These are phyloP conservation scores for Eucalyptus tenuipes DNA, from an alignment of 345 rosid species.

Conservation along the genomic window DNA sequence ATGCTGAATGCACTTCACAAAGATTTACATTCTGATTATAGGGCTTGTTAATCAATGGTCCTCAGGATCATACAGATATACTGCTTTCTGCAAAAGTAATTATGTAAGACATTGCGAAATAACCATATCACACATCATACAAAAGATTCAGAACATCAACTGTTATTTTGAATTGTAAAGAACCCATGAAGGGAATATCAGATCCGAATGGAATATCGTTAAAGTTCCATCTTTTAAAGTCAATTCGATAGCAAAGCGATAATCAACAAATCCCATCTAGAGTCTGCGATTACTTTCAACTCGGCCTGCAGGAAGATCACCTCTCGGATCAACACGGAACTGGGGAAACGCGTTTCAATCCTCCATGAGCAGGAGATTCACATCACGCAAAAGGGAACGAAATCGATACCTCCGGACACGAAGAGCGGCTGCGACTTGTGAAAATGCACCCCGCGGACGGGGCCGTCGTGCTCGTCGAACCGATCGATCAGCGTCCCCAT, in stretches of 20 bases:
- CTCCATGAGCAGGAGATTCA: not conserved
- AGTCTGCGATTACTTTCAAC: not conserved
- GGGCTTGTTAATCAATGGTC: not conserved
- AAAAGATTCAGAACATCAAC: not conserved
- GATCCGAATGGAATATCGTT: not conserved
- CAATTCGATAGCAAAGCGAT: not conserved
- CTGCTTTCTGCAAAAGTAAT: not conserved
- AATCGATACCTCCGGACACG: constrained; percentile 78
- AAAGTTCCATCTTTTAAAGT: not conserved
- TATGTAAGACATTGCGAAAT: not conserved
- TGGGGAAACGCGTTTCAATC: not conserved
- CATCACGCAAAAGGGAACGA: not conserved
- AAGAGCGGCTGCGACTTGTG: constrained; percentile 87
- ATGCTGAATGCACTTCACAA: not conserved
- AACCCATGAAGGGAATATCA: not conserved
- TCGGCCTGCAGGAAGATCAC: not conserved
- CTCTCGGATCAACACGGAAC: not conserved
- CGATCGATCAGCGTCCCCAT: constrained; percentile 93
- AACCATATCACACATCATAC: not conserved
- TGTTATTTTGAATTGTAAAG: not conserved
- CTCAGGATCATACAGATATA: not conserved
- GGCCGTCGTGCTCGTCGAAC: constrained; percentile 98
- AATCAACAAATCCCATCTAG: not conserved
- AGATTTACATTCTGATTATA: not conserved
- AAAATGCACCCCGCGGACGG: constrained; percentile 97